Evolutionary conservation across 2,329 filamentous ascomycete species (phyloP), one percentile per base, ranked within the genome.

Genomic region (Fusarium staphyleae): DNA sequence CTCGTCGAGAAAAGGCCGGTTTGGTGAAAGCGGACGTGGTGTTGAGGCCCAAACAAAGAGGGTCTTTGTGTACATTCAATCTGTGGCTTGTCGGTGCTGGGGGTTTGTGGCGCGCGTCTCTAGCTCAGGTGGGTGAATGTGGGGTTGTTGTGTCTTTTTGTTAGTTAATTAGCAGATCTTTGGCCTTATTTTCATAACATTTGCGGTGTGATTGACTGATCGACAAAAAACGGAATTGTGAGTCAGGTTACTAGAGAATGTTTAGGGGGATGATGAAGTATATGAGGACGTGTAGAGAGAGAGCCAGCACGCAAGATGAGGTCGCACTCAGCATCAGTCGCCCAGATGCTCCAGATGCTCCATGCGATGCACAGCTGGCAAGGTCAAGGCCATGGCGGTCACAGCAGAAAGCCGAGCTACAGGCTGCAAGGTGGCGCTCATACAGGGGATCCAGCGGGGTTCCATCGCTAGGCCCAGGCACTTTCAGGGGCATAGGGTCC

Each of bases 21-120:
- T 62, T 50, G 60, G 52, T 56, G 55, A 28, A 54, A 48, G 49
- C 56, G 57, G 41, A 48, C 55, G 39, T 50, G 49, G 22, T 49
- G 46, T 48, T 52, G 54, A 55, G 55, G 49, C 60, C 51, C 34
- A 18, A 56, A 63, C 58, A 60, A 52, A 56, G 59, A 62, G 50
- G 59, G 48, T 40, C 57, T 46, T 49, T 55, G 24, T 24, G 40
- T 43, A 30, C 46, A 40, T 45, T 55, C 44, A 44, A 18, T 36
- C 51, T 50, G 45, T 42, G 24, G 30, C 35, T 48, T 60, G 22
- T 24, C 6, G 60, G 52, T 60, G 49, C 60, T n/a, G 19, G 19
- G n/a, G 22, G 8, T 16, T 22, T 44, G 52, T 49, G 53, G 59
- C 58, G 56, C 46, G 42, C 33, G 35, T 49, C 32, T 18, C 13